Evolutionary conservation across 352 stramenopile genomes (phyloP).

Genomic region (Pythium chondricola): DNA sequence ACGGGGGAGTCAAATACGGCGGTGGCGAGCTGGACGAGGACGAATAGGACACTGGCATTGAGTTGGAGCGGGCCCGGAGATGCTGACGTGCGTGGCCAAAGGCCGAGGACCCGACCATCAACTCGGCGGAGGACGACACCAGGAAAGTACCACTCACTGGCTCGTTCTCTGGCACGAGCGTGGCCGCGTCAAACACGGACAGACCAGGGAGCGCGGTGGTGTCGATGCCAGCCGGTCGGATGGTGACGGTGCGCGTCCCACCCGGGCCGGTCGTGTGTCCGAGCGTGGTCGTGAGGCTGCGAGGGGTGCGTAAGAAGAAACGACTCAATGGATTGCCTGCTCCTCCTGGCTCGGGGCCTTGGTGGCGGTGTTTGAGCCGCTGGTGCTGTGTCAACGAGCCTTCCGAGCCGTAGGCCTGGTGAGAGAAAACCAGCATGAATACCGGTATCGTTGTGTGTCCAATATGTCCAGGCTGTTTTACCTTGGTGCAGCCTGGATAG

Average conservation of each 20-base stretch:
- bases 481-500: constrained; percentile 55
- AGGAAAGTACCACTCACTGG: constrained; percentile 5
- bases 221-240: constrained; percentile 47
- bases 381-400: constrained; percentile 76
- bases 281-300: constrained; percentile 7
- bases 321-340: constrained; percentile 26
- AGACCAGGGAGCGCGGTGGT: constrained; percentile 7
- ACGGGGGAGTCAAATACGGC: no score
- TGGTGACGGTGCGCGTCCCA: constrained; percentile 33
- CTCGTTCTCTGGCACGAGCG: constrained; percentile 17
- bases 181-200: constrained; percentile 8
- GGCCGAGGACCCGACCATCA: neutral
- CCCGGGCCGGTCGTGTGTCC: constrained; percentile 1
- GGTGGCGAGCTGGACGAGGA: neutral
- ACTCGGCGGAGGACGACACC: constrained; percentile 6
- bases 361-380: constrained; percentile 60
- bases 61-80: constrained; percentile 64
- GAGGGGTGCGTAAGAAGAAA: constrained; percentile 33
- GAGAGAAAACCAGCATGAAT: no score
- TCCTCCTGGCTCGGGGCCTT: constrained; percentile 14
- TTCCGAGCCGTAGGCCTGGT: constrained; percentile 81
- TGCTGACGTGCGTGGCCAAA: constrained; percentile 14
- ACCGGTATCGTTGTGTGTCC: neutral
- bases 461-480: constrained; percentile 8
- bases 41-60: constrained; percentile 48